Percentiles rank a stretch among this genome's conserved stretches.
These are phyloP conservation scores for Podospora bellae-mahoneyi DNA, from an alignment of 495 filamentous ascomycete genomes.

Conservation along the genomic window DNA sequence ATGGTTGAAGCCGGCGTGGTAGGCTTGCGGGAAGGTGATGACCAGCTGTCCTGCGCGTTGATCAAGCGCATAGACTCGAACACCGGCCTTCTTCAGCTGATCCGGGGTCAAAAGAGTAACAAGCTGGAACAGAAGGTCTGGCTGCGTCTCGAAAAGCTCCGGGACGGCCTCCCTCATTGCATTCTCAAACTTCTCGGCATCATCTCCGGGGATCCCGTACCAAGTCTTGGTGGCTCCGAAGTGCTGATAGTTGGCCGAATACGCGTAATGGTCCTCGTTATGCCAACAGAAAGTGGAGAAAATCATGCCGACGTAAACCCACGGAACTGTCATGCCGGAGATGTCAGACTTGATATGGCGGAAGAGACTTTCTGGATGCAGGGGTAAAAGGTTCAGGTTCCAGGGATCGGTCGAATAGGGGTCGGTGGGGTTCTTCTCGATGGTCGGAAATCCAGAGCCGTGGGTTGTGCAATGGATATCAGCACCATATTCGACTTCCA, in stretches of 20 bases:
- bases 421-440: slow-evolving; percentile 85
- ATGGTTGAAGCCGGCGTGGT: slow-evolving; percentile 91
- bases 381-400: slow-evolving; percentile 93
- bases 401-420: slow-evolving; percentile 84
- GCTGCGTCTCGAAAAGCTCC: slow-evolving; percentile 94
- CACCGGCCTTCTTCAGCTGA: slow-evolving; percentile 90
- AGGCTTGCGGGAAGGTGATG: slow-evolving; percentile 89
- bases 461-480: slow-evolving; percentile 99
- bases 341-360: slow-evolving; percentile 97
- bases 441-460: slow-evolving; percentile 93
- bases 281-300: slow-evolving; percentile 99
- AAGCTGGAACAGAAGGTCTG: slow-evolving; percentile 93
- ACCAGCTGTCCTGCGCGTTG: slow-evolving; percentile 95
- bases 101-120: slow-evolving; percentile 93
- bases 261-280: slow-evolving; percentile 96
- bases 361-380: slow-evolving; percentile 89
- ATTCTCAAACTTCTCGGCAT: slow-evolving; percentile 89
- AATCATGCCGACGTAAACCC: slow-evolving; percentile 99
- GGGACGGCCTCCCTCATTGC: slow-evolving; percentile 95
- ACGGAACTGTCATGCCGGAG: slow-evolving; percentile 99
- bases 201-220: slow-evolving; percentile 95
- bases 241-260: slow-evolving; percentile 98
- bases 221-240: slow-evolving; percentile 98
- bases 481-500: slow-evolving; percentile 97
- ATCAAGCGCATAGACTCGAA: slow-evolving; percentile 87